These are phyloP conservation scores for Aspergillus latus DNA, from an alignment of 2,329 filamentous ascomycete genomes.

Conservation along the genomic window DNA sequence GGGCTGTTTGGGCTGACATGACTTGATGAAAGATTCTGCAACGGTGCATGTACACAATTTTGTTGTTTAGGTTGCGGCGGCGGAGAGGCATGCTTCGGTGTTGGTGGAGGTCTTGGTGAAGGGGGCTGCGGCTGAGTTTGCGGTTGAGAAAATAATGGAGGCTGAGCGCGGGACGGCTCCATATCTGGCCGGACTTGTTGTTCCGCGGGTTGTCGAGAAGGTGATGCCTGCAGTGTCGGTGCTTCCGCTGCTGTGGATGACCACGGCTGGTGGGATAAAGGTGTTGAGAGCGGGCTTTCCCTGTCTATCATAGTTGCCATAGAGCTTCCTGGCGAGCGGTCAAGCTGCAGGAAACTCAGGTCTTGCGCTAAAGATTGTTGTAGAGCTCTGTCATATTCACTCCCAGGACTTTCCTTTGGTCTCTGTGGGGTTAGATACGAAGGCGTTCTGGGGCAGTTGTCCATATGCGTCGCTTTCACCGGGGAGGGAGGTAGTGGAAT, in stretches of 20 bases:
- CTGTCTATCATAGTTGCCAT: conserved; percentile 17
- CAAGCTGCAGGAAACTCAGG: conserved; percentile 41
- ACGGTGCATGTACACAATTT: conserved; percentile 11
- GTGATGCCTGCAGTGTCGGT: conserved; percentile 31
- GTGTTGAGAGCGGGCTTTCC: conserved; percentile 16
- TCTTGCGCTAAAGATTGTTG: conserved; percentile 45
- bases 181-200: conserved; percentile 13
- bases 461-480: conserved; percentile 53
- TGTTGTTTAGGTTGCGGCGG: conserved; percentile 26
- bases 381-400: conserved; percentile 43
- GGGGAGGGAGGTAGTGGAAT: conserved; percentile 62
- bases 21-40: conserved; percentile 12
- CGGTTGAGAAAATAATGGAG: conserved; percentile 11
- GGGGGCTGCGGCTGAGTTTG: conserved; percentile 10
- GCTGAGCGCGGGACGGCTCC: conserved; percentile 16
- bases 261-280: conserved; percentile 27
- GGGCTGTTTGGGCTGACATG: conserved; percentile 8
- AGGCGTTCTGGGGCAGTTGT: conserved; percentile 51
- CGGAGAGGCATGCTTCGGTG: conserved; percentile 58
- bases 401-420: conserved; percentile 38
- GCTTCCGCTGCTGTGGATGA: conserved; percentile 34
- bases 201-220: conserved; percentile 20
- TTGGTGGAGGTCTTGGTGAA: conserved; percentile 38
- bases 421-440: conserved; percentile 38
- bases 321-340: conserved; percentile 26